Evolutionary conservation across 1,284 basidiomycete genomes (phyloP).

Genomic region (Trichosporon sp.): DNA sequence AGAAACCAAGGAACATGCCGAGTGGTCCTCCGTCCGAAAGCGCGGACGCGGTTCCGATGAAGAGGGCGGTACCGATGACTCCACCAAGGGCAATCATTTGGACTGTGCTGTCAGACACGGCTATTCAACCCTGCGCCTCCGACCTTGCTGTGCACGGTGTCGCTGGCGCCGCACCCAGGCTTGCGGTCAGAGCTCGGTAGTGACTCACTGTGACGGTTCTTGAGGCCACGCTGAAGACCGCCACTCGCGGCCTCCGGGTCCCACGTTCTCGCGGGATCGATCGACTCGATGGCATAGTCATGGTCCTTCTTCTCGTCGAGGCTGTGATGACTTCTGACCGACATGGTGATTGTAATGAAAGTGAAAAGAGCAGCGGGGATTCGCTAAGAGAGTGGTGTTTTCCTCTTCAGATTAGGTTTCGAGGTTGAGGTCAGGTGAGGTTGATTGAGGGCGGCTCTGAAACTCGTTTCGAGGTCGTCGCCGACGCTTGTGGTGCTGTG

Average conservation of each 20-base stretch:
- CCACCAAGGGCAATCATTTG: slow-evolving; percentile 21
- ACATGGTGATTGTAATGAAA: neutral
- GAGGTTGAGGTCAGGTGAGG: neutral
- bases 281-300: neutral
- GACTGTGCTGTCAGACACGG: slow-evolving; percentile 5
- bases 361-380: neutral
- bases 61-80: slow-evolving; percentile 13
- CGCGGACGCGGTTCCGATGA: slow-evolving; percentile 16
- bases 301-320: slow-evolving; percentile 5
- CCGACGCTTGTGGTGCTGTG: neutral
- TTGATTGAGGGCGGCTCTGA: neutral
- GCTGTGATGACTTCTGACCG: neutral
- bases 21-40: slow-evolving; percentile 47
- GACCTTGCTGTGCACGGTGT: neutral
- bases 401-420: neutral
- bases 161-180: neutral
- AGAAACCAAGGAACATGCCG: slow-evolving; percentile 17
- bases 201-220: slow-evolving; percentile 21
- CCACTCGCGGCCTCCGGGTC: neutral
- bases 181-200: neutral
- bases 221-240: slow-evolving; percentile 17
- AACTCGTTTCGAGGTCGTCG: neutral
- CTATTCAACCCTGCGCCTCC: neutral
- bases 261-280: neutral
- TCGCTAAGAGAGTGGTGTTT: neutral